phyloP scores from a whole-genome alignment of 179 eudicot genomes.

The Silene vulgaris region DNA sequence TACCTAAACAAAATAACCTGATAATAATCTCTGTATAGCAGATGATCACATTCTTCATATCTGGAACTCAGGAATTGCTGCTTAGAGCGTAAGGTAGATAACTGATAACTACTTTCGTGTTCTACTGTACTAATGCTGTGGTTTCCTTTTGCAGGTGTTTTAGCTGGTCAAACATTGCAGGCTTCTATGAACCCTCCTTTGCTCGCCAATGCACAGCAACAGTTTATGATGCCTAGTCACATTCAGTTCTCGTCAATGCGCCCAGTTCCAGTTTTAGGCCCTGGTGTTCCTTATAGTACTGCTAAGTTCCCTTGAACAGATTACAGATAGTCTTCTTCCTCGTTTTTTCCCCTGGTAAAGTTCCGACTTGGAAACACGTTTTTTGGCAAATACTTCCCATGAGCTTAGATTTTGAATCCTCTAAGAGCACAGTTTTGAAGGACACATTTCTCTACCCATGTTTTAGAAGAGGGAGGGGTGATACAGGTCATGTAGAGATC shows the following conservation, averaged over 20 bases:
- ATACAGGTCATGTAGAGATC: conserved; percentile 11
- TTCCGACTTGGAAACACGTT: conserved; percentile 3
- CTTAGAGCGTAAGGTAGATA: too few species aligned
- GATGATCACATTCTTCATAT: too few species aligned
- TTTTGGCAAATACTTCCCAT: conserved; percentile 21
- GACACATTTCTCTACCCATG: conserved; percentile 28
- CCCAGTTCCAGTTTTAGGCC: conserved; percentile 42
- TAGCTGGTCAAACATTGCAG: conserved; percentile 50
- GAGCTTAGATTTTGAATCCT: conserved; percentile 11
- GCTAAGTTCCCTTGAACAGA: conserved; percentile 46
- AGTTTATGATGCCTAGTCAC: conserved; percentile 44
- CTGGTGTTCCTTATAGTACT: conserved; percentile 38
- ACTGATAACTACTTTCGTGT: neutral
- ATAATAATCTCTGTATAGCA: too few species aligned
- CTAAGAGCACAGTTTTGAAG: conserved; percentile 23
- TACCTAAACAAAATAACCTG: neutral
- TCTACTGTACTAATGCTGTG: conserved; percentile 1
- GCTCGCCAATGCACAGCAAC: conserved; percentile 43
- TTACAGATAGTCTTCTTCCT: conserved; percentile 15
- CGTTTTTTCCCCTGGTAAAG: neutral
- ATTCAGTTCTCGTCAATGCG: conserved; percentile 43
- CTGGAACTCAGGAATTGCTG: too few species aligned
- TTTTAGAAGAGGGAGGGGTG: conserved; percentile 31
- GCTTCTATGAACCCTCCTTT: conserved; percentile 43
- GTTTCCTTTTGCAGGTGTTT: conserved; percentile 29